These are phyloP conservation scores for Calonectria crousiana DNA, from an alignment of 2,329 filamentous ascomycete species.

Conservation along the genomic window DNA sequence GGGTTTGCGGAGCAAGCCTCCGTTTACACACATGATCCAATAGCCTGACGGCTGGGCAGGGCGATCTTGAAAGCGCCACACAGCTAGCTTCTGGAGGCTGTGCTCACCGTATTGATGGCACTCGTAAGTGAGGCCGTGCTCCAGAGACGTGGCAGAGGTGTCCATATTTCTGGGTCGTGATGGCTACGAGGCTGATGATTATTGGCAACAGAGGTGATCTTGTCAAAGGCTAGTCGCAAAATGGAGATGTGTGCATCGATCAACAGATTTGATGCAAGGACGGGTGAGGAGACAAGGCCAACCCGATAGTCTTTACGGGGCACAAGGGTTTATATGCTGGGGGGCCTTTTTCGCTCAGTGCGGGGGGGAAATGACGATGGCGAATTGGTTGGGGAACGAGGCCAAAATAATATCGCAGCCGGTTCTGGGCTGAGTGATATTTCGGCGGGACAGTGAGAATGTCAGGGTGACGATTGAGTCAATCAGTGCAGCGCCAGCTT, in stretches of 20 bases:
- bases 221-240: not conserved
- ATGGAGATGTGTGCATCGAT: constrained; percentile 19
- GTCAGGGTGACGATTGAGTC: not conserved
- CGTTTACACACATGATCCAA: constrained; percentile 53
- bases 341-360: not conserved
- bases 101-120: constrained; percentile 54
- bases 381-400: not conserved
- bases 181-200: constrained; percentile 18
- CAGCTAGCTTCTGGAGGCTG: constrained; percentile 59
- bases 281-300: not conserved
- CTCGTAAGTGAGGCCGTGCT: constrained; percentile 44
- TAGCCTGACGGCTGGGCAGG: constrained; percentile 35
- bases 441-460: not conserved
- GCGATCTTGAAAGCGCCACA: constrained; percentile 54
- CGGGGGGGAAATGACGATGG: not conserved
- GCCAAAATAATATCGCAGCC: not conserved
- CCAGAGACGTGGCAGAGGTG: constrained; percentile 33
- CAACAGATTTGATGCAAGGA: not conserved
- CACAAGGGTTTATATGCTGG: constrained; percentile 12
- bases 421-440: not conserved
- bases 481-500: not conserved
- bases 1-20: constrained; percentile 1
- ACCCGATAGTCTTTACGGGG: constrained; percentile 7
- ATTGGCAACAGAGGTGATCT: constrained; percentile 25
- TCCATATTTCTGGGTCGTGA: constrained; percentile 32